Evolutionary conservation across 208 protist genomes (phyloP).

Genomic region (Phytomonas sp.): DNA sequence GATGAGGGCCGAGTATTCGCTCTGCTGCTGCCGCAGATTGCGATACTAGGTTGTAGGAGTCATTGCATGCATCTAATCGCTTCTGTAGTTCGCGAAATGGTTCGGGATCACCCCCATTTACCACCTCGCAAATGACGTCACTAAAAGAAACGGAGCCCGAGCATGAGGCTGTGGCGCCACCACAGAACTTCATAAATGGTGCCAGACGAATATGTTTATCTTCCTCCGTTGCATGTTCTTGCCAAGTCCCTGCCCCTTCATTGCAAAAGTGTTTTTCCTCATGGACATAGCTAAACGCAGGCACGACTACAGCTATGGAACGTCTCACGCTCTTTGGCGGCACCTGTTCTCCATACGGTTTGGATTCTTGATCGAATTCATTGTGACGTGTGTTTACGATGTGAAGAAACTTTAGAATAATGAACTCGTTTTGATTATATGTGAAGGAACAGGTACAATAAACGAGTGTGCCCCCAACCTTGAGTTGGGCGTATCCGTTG

Average conservation of each 20-base stretch:
- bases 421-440: conserved; percentile 83
- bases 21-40: conserved; percentile 1
- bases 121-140: background rate
- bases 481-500: conserved; percentile 63
- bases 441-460: conserved; percentile 92
- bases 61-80: conserved; percentile 15
- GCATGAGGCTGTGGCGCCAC: background rate
- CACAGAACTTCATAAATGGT: conserved; percentile 13
- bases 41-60: conserved; percentile 22
- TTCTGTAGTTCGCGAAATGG: conserved; percentile 12
- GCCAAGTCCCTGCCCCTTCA: background rate
- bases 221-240: background rate
- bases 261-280: conserved; percentile 2
- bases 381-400: conserved; percentile 12
- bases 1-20: background rate
- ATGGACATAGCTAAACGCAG: conserved; percentile 21
- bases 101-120: background rate
- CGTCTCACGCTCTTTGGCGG: background rate
- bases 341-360: background rate
- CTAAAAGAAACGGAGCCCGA: background rate
- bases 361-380: background rate
- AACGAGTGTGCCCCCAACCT: conserved; percentile 79
- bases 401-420: conserved; percentile 65
- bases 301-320: conserved; percentile 11
- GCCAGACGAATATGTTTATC: background rate